Evolutionary conservation across 2,329 filamentous ascomycete species (phyloP), one percentile per base, ranked within the genome.

Genomic region (Immersiporthe knoxdaviesiana): DNA sequence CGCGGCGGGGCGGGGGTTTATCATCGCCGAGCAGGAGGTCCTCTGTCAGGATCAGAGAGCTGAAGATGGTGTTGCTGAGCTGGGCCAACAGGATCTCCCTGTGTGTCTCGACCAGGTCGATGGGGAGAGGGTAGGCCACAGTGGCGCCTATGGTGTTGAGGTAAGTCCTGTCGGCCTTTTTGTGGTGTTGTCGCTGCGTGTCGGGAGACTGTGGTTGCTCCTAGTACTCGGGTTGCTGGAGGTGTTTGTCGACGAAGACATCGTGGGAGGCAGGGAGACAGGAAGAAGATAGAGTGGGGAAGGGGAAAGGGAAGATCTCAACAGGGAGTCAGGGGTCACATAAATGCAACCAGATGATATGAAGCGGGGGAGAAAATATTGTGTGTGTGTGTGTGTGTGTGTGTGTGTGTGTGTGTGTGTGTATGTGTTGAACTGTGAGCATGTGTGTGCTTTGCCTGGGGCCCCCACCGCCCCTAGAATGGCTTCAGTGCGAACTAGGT

Each of bases 71-170:
- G 68, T 84, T 82, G 32, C 85, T 81, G 71, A 90, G 82, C 71
- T 88, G 79, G 14, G 88, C 88, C 66, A 86, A 82, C 66, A 91
- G 79, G 72, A 85, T 88, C 76, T 91, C 88, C 61, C 88, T 83
- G 74, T 90, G 87, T 71, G 90, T 82, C 77, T 91, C 88, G 52
- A 84, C 79, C 30, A 90, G 81, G 77, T 91, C 88, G 80, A 86
- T 87, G 60, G 89, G 88, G 21, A 91, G 80, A 21, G 87, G 87
- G 72, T 91, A 91, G n/a, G 82, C 77, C 66, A 84, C 79, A 47
- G 82, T 0, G 1, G 56, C 35, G 8, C 27, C 41, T 12, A 6
- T 8, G 44, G 27, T 27, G 35, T 62, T 47, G 5, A 68, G 54
- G 21, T 68, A 68, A 7, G 24, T 32, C 32, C 67, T 39, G 6